These are phyloP conservation scores for Artomyces pyxidatus DNA, from an alignment of 768 basidiomycete species.

Conservation along the genomic window DNA sequence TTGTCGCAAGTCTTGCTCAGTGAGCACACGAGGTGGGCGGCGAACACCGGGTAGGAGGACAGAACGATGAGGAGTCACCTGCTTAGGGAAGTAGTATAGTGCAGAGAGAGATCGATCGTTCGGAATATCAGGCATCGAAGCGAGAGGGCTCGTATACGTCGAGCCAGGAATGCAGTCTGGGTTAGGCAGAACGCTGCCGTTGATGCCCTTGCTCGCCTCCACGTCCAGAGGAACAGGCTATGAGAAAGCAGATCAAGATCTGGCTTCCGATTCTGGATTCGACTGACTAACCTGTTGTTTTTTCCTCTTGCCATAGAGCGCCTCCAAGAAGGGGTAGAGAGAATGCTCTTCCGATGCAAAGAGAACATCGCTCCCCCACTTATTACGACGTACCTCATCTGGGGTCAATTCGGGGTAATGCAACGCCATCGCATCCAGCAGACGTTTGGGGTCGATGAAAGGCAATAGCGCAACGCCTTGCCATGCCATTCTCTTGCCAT, in stretches of 20 bases:
- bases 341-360: slow-evolving; percentile 80
- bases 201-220: slow-evolving; percentile 67
- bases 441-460: slow-evolving; percentile 82
- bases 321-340: slow-evolving; percentile 81
- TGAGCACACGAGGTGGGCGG: slow-evolving; percentile 51
- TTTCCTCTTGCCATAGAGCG: slow-evolving; percentile 86
- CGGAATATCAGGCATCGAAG: slow-evolving; percentile 67
- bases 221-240: slow-evolving; percentile 73
- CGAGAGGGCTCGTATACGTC: slow-evolving; percentile 74
- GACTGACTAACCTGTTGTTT: slow-evolving; percentile 65
- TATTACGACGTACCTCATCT: slow-evolving; percentile 79
- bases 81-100: slow-evolving; percentile 83
- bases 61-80: slow-evolving; percentile 78
- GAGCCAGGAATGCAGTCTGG: slow-evolving; percentile 88
- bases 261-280: too few relatives aligned
- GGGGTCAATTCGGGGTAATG: slow-evolving; percentile 61
- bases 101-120: slow-evolving; percentile 86
- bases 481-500: slow-evolving; percentile 99
- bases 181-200: slow-evolving; percentile 73
- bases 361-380: slow-evolving; percentile 75
- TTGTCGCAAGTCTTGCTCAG: slow-evolving; percentile 61
- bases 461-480: slow-evolving; percentile 95
- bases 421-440: slow-evolving; percentile 76
- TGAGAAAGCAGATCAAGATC: slow-evolving; percentile 8
- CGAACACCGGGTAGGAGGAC: slow-evolving; percentile 68